Conservation (phyloP, 2,329 filamentous ascomycete genomes). For the Monilinia laxa region DNA sequence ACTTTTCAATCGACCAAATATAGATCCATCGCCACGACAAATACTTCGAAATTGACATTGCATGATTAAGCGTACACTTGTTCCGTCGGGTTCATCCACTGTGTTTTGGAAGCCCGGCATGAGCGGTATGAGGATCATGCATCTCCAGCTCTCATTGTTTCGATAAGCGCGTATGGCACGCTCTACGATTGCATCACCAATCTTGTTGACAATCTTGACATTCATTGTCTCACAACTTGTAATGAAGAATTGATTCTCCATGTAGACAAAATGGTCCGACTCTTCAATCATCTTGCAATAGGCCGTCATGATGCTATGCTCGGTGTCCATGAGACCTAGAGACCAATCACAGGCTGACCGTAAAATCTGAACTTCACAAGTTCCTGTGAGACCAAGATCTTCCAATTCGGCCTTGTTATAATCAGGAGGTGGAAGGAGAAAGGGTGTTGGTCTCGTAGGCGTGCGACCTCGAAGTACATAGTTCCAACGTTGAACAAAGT, state of each 20-base stretch:
- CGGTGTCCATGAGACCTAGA: conserved; percentile 79
- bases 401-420: conserved; percentile 84
- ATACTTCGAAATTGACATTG: conserved; percentile 97
- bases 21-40: conserved; percentile 85
- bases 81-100: conserved; percentile 90
- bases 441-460: conserved; percentile 88
- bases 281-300: conserved; percentile 94
- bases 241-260: conserved; percentile 98
- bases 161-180: conserved; percentile 82
- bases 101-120: conserved; percentile 99
- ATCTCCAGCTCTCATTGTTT: conserved; percentile 86
- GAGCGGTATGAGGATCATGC: conserved; percentile 84
- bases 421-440: conserved; percentile 89
- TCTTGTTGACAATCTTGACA: conserved; percentile 85
- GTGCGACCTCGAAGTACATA: conserved; percentile 91
- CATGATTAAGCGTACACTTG: conserved; percentile 91
- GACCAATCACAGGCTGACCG: conserved; percentile 92
- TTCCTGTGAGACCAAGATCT: conserved; percentile 82
- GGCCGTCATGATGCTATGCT: conserved; percentile 93
- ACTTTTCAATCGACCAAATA: conserved; percentile 80
- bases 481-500: conserved; percentile 98
- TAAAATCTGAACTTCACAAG: conserved; percentile 94
- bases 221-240: conserved; percentile 87
- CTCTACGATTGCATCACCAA: conserved; percentile 91
- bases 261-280: conserved; percentile 96